Conservation (phyloP, 495 filamentous ascomycete genomes). For the Neurospora sp. region DNA sequence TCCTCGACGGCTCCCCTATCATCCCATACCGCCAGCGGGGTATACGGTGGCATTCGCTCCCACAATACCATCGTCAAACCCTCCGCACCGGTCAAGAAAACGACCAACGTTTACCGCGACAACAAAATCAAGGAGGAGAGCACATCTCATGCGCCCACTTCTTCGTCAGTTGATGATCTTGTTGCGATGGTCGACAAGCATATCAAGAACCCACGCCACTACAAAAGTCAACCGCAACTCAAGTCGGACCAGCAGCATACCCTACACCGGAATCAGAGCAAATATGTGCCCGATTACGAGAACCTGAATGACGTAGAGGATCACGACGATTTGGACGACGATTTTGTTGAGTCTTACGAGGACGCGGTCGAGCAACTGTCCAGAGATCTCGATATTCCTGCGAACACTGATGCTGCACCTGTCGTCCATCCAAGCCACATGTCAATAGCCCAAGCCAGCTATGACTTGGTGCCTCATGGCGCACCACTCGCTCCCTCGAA, state of each 20-base stretch:
- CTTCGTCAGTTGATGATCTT: conserved; percentile 10
- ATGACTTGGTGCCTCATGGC: not conserved
- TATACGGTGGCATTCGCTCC: not conserved
- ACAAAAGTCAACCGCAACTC: conserved; percentile 35
- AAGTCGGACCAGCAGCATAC: conserved; percentile 16
- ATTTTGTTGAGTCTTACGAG: conserved; percentile 31
- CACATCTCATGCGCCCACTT: conserved; percentile 4
- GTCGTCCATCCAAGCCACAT: not conserved
- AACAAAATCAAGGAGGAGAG: conserved; percentile 17
- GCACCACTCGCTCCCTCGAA: conserved; percentile 1
- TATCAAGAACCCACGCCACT: conserved; percentile 29
- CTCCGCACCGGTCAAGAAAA: conserved; percentile 37
- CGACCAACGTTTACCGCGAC: conserved; percentile 60
- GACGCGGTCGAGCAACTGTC: conserved; percentile 32
- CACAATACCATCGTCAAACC: not conserved
- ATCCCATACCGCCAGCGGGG: not conserved
- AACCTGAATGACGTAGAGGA: conserved; percentile 16
- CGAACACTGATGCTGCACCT: conserved; percentile 1
- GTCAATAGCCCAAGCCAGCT: conserved; percentile 2
- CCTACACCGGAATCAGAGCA: conserved; percentile 26
- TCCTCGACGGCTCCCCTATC: conserved; percentile 1
- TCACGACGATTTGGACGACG: conserved; percentile 19
- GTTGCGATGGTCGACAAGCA: conserved; percentile 18
- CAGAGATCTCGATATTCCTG: conserved; percentile 5
- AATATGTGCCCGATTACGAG: conserved; percentile 11